phyloP scores from a whole-genome alignment of 2,329 filamentous ascomycete genomes.

The Pochonia chlamydosporia region DNA sequence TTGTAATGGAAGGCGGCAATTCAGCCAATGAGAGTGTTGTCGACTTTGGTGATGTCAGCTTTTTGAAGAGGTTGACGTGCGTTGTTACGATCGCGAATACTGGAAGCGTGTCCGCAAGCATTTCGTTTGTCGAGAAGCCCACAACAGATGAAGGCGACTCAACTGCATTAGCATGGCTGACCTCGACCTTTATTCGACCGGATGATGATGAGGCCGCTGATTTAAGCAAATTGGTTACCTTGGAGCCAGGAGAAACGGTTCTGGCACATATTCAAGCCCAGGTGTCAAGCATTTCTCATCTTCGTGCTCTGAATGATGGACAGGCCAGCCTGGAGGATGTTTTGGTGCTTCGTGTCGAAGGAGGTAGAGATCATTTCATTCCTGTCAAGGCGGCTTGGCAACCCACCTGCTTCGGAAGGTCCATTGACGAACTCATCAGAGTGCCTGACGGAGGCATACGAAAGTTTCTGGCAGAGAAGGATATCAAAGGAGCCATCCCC shows the following conservation, averaged over 20 bases:
- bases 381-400: slow-evolving; percentile 74
- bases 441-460: slow-evolving; percentile 78
- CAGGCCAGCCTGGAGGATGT: slow-evolving; percentile 70
- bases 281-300: slow-evolving; percentile 57
- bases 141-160: slow-evolving; percentile 37
- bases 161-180: slow-evolving; percentile 60
- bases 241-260: slow-evolving; percentile 81
- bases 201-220: slow-evolving; percentile 24
- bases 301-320: slow-evolving; percentile 67
- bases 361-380: slow-evolving; percentile 88
- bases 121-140: slow-evolving; percentile 74
- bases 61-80: slow-evolving; percentile 58
- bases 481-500: slow-evolving; percentile 43
- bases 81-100: slow-evolving; percentile 88
- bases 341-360: slow-evolving; percentile 74
- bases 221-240: slow-evolving; percentile 49
- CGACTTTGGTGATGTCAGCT: slow-evolving; percentile 72
- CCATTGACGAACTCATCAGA: slow-evolving; percentile 80
- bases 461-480: slow-evolving; percentile 33
- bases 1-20: slow-evolving; percentile 63
- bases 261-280: slow-evolving; percentile 63
- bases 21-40: slow-evolving; percentile 50
- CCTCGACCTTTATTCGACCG: slow-evolving; percentile 52
- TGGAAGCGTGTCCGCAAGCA: slow-evolving; percentile 70
- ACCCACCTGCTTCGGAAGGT: slow-evolving; percentile 76